phyloP scores from a whole-genome alignment of 805 yeast species.

The Maudiozyma pseudohumilis region DNA sequence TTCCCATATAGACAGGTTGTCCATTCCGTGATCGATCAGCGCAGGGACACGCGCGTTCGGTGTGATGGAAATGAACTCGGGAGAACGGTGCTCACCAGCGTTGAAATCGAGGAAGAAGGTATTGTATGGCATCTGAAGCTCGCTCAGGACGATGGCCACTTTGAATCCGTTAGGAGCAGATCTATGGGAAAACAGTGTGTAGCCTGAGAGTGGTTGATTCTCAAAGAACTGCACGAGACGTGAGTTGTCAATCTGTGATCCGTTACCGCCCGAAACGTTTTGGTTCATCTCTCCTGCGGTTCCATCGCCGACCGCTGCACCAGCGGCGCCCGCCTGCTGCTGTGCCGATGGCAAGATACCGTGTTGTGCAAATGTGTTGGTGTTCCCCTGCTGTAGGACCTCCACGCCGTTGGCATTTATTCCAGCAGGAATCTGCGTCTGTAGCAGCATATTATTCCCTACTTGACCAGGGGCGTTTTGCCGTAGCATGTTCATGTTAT shows the following conservation, averaged over 20 bases:
- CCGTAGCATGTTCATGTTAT: conserved; percentile 16
- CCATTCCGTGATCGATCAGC: conserved; percentile 75
- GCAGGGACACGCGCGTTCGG: conserved; percentile 97
- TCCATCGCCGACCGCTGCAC: too few relatives aligned
- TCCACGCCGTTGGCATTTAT: not conserved
- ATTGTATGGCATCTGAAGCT: conserved; percentile 66
- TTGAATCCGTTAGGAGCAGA: conserved; percentile 95
- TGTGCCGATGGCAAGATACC: conserved; percentile 8
- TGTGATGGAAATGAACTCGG: conserved; percentile 85
- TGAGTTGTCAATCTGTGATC: conserved; percentile 35
- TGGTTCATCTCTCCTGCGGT: conserved; percentile 31
- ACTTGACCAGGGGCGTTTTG: conserved; percentile 2
- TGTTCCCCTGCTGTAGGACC: not conserved
- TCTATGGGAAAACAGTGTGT: conserved; percentile 71
- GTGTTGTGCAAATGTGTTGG: not conserved
- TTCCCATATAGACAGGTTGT: conserved; percentile 84
- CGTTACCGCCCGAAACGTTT: conserved; percentile 14
- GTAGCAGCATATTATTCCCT: conserved; percentile 2
- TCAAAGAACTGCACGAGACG: conserved; percentile 64
- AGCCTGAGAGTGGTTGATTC: conserved; percentile 72
- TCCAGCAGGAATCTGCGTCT: not conserved
- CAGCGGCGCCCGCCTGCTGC: conserved; percentile 29
- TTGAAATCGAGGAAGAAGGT: conserved; percentile 82
- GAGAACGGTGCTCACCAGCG: conserved; percentile 84
- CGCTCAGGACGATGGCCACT: conserved; percentile 83